phyloP scores from a whole-genome alignment of 2,329 filamentous ascomycete species.

The Penicillium glabrum region DNA sequence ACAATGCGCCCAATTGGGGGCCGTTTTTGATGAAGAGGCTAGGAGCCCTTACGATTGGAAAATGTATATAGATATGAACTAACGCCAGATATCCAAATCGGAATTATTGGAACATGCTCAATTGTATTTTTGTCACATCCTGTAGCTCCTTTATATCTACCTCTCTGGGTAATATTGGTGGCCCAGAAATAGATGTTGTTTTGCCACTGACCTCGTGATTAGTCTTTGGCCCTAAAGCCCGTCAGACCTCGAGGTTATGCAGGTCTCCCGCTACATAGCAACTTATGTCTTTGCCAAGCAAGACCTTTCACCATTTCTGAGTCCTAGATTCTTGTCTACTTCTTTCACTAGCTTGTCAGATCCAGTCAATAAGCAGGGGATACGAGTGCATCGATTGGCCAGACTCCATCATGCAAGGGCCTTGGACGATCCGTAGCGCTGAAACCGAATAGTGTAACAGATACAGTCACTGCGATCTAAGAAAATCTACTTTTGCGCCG shows the following conservation, averaged over 20 bases:
- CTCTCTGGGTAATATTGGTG: background rate
- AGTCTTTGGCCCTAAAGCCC: background rate
- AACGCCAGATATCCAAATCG: slow-evolving; percentile 1
- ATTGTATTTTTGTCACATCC: background rate
- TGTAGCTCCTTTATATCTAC: background rate
- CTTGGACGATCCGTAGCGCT: background rate
- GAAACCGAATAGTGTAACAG: background rate
- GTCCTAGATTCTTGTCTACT: background rate
- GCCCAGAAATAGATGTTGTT: background rate
- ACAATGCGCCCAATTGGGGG: background rate
- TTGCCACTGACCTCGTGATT: background rate
- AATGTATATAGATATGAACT: slow-evolving; percentile 2
- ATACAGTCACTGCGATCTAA: background rate
- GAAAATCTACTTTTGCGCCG: background rate
- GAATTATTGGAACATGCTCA: background rate
- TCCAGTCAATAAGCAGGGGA: background rate
- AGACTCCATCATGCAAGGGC: background rate
- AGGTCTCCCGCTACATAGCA: background rate
- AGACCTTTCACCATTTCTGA: background rate
- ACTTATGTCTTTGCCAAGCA: background rate
- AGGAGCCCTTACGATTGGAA: background rate
- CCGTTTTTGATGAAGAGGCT: background rate
- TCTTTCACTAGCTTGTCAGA: background rate
- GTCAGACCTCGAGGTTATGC: background rate
- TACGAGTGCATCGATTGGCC: background rate